phyloP scores from a whole-genome alignment of 495 filamentous ascomycete species.

The Chaetomium cochliodes region DNA sequence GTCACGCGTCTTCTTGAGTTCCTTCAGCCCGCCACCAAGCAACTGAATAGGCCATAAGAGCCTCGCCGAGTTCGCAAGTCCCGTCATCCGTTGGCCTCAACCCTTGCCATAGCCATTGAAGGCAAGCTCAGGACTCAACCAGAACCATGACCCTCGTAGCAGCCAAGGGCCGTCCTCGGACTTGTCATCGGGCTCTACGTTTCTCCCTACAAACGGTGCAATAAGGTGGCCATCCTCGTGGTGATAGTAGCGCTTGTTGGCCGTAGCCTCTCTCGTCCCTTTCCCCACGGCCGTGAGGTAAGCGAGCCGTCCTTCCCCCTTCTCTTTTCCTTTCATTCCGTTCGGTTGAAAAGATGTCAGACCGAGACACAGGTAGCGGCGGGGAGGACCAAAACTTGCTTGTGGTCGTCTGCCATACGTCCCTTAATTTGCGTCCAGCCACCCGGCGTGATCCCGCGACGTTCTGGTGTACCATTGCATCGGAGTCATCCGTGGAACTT shows the following conservation, averaged over 20 bases:
- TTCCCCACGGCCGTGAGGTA: not conserved
- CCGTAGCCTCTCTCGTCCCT: not conserved
- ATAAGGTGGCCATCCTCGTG: not conserved
- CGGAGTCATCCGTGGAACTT: slow-evolving; percentile 2
- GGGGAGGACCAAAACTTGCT: slow-evolving; percentile 5
- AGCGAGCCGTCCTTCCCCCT: not conserved
- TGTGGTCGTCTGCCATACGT: slow-evolving; percentile 6
- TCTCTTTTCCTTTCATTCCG: not conserved
- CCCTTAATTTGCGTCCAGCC: slow-evolving; percentile 11
- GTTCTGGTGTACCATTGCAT: slow-evolving; percentile 8
- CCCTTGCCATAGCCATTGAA: too few relatives aligned
- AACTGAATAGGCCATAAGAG: not conserved
- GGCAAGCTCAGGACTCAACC: too few relatives aligned
- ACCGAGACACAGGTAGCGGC: not conserved
- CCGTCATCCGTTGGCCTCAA: too few relatives aligned
- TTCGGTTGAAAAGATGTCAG: not conserved
- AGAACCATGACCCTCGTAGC: not conserved
- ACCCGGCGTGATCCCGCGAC: not conserved
- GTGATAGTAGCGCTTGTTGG: not conserved
- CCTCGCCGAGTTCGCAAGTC: too few relatives aligned
- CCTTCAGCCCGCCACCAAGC: not conserved
- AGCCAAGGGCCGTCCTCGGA: not conserved
- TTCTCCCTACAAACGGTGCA: not conserved
- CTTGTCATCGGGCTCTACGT: not conserved
- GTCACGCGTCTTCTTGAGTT: not conserved